These are phyloP conservation scores for Petunia hybrid DNA, from an alignment of 305 asterid genomes.

Conservation along the genomic window DNA sequence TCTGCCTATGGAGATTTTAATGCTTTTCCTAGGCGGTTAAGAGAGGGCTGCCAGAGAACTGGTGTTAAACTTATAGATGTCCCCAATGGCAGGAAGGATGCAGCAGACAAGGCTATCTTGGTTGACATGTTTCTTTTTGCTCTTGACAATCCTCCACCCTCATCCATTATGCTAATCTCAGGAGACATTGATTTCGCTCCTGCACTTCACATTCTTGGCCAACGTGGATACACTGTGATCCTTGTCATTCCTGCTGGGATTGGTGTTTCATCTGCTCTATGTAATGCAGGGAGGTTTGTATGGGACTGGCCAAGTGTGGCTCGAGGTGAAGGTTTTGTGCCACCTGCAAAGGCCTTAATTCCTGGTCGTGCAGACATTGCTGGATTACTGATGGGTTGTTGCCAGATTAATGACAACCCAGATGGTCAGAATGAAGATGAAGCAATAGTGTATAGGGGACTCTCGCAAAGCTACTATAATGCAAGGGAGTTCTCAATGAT, in stretches of 20 bases:
- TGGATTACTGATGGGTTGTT: constrained; percentile 48
- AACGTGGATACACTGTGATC: constrained; percentile 87
- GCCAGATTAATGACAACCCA: constrained; percentile 50
- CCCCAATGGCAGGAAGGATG: constrained; percentile 94
- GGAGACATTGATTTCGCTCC: constrained; percentile 98
- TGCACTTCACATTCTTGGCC: constrained; percentile 95
- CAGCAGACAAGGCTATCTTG: constrained; percentile 96
- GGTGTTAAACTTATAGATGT: constrained; percentile 93
- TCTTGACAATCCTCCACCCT: constrained; percentile 92
- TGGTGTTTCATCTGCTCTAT: constrained; percentile 82
- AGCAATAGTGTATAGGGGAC: constrained; percentile 76
- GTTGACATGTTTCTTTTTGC: constrained; percentile 98
- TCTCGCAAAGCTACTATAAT: constrained; percentile 47
- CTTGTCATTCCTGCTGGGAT: constrained; percentile 82
- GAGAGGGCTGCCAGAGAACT: constrained; percentile 98
- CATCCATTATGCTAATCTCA: constrained; percentile 86
- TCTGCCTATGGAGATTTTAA: constrained; percentile 95
- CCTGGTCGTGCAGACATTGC: constrained; percentile 53
- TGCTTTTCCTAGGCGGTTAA: constrained; percentile 74
- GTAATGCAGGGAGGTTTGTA: constrained; percentile 85
- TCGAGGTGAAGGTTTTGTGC: constrained; percentile 87
- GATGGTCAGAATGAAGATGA: constrained; percentile 79
- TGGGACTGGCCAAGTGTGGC: constrained; percentile 95
- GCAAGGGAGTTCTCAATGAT: constrained; percentile 55
- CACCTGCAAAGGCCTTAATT: constrained; percentile 52